A percentile compares a stretch with the other conserved stretches of the same genome.
Evolutionary conservation across 768 basidiomycete genomes (phyloP).

Genomic region (Mycena venus): DNA sequence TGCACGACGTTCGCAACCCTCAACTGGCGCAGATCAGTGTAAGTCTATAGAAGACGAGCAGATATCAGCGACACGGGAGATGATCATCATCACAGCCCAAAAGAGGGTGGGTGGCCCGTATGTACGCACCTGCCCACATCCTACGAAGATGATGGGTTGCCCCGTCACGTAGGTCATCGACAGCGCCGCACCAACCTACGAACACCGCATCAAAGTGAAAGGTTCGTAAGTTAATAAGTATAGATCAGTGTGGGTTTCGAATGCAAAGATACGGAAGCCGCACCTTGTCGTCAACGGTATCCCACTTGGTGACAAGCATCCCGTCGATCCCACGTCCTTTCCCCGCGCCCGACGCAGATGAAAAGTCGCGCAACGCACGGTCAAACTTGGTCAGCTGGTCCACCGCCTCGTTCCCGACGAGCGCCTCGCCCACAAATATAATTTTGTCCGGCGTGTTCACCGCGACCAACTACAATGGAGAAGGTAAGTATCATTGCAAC

Average conservation of each 20-base stretch:
- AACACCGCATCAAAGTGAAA: too few species aligned
- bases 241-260: not conserved
- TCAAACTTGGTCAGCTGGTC: conserved; percentile 99
- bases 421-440: conserved; percentile 96
- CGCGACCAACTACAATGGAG: conserved; percentile 76
- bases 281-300: conserved; percentile 97
- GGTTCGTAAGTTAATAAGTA: not conserved
- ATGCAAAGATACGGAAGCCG: conserved; percentile 33
- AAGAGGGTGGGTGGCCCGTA: not conserved
- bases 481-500: conserved; percentile 14
- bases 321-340: conserved; percentile 96
- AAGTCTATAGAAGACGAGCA: conserved; percentile 71
- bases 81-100: not conserved
- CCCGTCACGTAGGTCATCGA: conserved; percentile 99
- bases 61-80: conserved; percentile 14
- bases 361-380: conserved; percentile 92
- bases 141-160: conserved; percentile 98
- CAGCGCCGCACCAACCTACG: conserved; percentile 94
- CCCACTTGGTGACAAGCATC: conserved; percentile 99
- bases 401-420: conserved; percentile 98
- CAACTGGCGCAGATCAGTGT: conserved; percentile 94
- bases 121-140: conserved; percentile 87
- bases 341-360: conserved; percentile 74
- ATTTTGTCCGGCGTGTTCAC: conserved; percentile 98
- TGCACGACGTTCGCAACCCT: conserved; percentile 94